phyloP scores from a whole-genome alignment of 495 filamentous ascomycete species.

The Mytilinidion resinicola region DNA sequence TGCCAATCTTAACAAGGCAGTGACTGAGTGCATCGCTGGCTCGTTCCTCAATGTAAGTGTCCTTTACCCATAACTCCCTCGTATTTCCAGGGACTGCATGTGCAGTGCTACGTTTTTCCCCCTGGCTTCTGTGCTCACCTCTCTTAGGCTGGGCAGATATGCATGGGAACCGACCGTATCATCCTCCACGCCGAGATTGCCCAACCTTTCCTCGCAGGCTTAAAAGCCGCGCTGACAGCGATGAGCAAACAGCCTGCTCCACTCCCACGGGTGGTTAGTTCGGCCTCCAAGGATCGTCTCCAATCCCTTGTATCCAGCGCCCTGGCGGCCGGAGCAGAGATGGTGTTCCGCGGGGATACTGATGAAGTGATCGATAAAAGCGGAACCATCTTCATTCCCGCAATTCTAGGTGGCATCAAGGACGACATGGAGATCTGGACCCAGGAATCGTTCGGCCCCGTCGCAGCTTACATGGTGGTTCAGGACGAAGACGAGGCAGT shows the following conservation, averaged over 20 bases:
- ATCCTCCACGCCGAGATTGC: constrained; percentile 64
- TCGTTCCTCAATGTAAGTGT: constrained; percentile 46
- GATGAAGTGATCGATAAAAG: constrained; percentile 40
- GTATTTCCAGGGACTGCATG: too few species aligned
- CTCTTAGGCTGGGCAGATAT: constrained; percentile 61
- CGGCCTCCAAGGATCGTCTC: too few species aligned
- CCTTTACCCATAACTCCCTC: too few species aligned
- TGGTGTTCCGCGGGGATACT: constrained; percentile 57
- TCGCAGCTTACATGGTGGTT: constrained; percentile 54
- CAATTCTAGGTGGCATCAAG: constrained; percentile 63
- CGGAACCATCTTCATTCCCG: constrained; percentile 58
- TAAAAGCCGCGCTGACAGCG: constrained; percentile 40
- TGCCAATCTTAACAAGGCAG: constrained; percentile 52
- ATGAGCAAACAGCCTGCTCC: constrained; percentile 1
- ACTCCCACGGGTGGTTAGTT: too few species aligned
- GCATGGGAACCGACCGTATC: constrained; percentile 88
- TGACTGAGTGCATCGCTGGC: constrained; percentile 45
- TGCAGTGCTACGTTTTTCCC: too few species aligned
- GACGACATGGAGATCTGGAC: constrained; percentile 78
- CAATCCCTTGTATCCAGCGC: constrained; percentile 49
- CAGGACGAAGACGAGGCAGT: constrained; percentile 37
- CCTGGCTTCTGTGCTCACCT: too few species aligned
- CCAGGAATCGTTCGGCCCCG: constrained; percentile 78
- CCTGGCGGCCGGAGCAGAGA: constrained; percentile 57
- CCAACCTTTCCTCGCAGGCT: constrained; percentile 55